Base-by-base conservation (phyloP, 1,284 basidiomycete genomes). In the Microbotryomycetes sp. region DNA sequence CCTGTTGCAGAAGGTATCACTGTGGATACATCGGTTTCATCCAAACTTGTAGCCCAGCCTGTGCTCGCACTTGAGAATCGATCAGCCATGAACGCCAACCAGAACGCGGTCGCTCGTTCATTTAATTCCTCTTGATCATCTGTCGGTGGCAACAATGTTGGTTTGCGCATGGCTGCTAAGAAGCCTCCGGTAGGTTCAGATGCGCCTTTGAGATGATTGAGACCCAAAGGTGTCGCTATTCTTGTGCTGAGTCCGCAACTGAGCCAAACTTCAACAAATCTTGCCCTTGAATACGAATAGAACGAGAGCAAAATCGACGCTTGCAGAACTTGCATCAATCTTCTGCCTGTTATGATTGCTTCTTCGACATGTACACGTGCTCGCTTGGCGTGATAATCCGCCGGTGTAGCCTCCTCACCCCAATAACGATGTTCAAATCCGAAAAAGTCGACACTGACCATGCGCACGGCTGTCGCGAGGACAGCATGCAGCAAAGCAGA, bases 221-320 rank as follows among this genome's bases (percentile, higher is more conserved):
- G 46, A 42, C 87, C 84, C 30, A 91, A 79, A 3, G 89, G 89
- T 16, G 89, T 81, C 26, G 86, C 84, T n/a, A 88, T 86, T 15
- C 88, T 81, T n/a, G 86, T 87, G 70, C 88, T 86, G 70, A 90
- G 88, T 6, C 84, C 87, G 30, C 87, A 86, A 75, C 87, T 87
- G 49, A 89, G 86, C 88, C 88, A 92, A 5, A 91, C 86, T 75
- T 91, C 88, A 14, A 89, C 87, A 86, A 88, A 89, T 55, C 56
- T 58, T 2, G 88, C 89, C 74, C 89, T 86, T 63, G 88, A 85
- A 73, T 90, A 91, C 67, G 88, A 87, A 76, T 87, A 90, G 87
- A 88, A 90, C 2, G 86, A 88, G 29, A 91, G 80, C 28, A 91
- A 78, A 64, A 86, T 85, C 71, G 87, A 88, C 2, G 88, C 88